Conservation (phyloP, 176 grass and related monocot species). For the Thinopyrum elongatum region DNA sequence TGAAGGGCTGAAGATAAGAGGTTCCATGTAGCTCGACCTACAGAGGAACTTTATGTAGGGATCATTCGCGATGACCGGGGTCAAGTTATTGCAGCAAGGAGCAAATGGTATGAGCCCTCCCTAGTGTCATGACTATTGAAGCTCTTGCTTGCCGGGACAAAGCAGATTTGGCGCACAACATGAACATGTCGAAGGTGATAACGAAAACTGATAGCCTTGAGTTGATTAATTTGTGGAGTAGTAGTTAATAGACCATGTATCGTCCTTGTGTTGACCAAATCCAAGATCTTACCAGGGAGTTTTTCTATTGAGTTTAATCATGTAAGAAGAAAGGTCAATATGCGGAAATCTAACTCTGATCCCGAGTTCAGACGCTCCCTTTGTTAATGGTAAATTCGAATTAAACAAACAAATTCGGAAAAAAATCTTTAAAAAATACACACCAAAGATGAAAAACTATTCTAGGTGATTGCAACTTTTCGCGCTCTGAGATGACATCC, state of each 20-base stretch:
- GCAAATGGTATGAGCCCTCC: not conserved
- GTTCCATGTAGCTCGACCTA: too few species aligned
- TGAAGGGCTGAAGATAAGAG: too few species aligned
- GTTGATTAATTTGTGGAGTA: not conserved
- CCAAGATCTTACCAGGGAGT: not conserved
- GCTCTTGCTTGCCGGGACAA: not conserved
- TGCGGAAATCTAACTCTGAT: too few species aligned
- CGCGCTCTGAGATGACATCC: too few species aligned
- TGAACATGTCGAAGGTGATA: not conserved
- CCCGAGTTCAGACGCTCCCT: too few species aligned
- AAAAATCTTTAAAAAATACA: too few species aligned
- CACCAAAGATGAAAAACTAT: too few species aligned
- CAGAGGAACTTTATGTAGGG: too few species aligned
- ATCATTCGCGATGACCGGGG: not conserved
- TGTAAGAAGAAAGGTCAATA: not conserved
- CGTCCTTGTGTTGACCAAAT: not conserved
- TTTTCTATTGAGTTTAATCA: not conserved
- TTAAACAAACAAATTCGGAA: too few species aligned
- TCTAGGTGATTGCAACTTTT: too few species aligned
- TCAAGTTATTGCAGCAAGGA: not conserved
- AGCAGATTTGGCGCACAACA: not conserved
- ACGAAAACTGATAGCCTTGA: not conserved
- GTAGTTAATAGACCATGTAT: not conserved
- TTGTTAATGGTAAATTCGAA: too few species aligned
- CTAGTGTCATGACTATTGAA: not conserved